Base-by-base conservation (phyloP, 768 basidiomycete species). In the Sarcodon sp. region DNA sequence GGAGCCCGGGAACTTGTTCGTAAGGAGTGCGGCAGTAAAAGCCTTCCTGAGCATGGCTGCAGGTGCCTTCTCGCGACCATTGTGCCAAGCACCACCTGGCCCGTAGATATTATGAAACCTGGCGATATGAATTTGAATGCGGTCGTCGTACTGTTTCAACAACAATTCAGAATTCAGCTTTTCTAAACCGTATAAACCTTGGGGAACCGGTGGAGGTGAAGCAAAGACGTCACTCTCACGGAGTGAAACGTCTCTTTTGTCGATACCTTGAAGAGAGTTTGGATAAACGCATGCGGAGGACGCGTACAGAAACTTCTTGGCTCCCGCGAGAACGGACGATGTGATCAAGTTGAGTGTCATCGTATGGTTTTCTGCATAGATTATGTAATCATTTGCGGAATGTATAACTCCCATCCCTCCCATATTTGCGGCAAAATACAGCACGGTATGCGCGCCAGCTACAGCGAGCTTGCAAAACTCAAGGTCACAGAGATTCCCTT, bases 331-430 rank as follows among this genome's bases (percentile, higher is more conserved):
- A 12, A 63, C 47, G 43, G 66, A 64, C 0, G 75, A 72, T 1
- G 53, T 34, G 33, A 80, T 54, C 33, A 79, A 46, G 47, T 76
- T 73, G 8, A 64, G 43, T 0, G 73, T 76, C 68, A 80, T 79
- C 5, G 50, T 35, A 18, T 73, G 65, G 50, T 80, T 79, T 21
- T 70, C 63, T 6, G 54, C 48, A 52, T 78, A 80, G 27, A 79
- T 74, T 13, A 51, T 50, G 38, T 69, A 61, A 44, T 75, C 72
- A 55, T 80, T 79, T 0, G 55, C 60, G 4, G 61, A 54, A 51
- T 79, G 77, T 43, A 80, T 80, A 0, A 69, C 69, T 1, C 79
- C 79, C 79, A 80, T 80, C 0, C 79, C 79, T 3, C 77, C 78
- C 77, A 77, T 79, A 16, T 65, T 73, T 1, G 77, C 78, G 9